phyloP scores from a whole-genome alignment of 164 flowering plant species.

The Stephania japonica region DNA sequence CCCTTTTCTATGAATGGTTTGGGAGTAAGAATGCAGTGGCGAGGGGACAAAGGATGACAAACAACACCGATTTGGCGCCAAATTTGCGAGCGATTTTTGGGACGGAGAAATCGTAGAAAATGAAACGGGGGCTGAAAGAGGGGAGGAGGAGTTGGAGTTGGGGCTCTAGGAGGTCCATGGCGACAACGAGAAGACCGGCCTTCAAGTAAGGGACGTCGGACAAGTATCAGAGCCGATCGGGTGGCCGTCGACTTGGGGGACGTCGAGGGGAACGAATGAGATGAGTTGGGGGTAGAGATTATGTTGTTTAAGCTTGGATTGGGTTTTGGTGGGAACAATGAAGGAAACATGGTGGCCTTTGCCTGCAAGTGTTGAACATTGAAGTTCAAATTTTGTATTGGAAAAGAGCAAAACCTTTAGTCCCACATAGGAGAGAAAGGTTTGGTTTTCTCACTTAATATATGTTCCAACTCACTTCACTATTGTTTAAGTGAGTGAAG shows the following conservation, averaged over 20 bases:
- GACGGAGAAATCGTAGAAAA: conserved; percentile 8
- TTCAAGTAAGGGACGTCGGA: conserved; percentile 1
- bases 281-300: conserved; percentile 32
- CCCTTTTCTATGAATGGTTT: conserved; percentile 1
- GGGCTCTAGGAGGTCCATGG: conserved; percentile 1
- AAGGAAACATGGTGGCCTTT: too few species aligned
- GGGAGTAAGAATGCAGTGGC: conserved; percentile 8
- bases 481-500: too few species aligned
- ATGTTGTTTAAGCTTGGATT: conserved; percentile 16
- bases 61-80: neutral
- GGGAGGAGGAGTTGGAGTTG: conserved; percentile 4
- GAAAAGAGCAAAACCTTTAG: too few species aligned
- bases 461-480: too few species aligned
- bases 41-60: conserved; percentile 9
- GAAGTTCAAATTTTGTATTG: too few species aligned
- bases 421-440: too few species aligned
- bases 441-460: too few species aligned
- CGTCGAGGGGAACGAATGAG: conserved; percentile 24
- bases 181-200: neutral
- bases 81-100: neutral
- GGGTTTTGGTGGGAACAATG: too few species aligned
- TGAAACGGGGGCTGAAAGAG: neutral
- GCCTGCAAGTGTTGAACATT: too few species aligned
- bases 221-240: conserved; percentile 19
- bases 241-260: conserved; percentile 33